Evolutionary conservation across 2,329 filamentous ascomycete species (phyloP).

Genomic region (Penicillium sp.): DNA sequence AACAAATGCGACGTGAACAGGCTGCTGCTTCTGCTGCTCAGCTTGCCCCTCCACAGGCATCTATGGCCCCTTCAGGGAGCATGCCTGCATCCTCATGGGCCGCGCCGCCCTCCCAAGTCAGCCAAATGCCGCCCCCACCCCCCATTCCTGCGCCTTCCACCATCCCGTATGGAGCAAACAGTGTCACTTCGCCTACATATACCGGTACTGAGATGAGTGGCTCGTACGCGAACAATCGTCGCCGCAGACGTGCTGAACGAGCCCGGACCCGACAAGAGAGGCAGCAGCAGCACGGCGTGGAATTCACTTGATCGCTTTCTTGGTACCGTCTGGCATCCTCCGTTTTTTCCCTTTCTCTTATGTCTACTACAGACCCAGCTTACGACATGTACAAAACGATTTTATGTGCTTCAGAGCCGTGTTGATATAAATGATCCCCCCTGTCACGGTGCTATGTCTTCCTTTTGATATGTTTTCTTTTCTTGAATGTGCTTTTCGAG

Average conservation of each 20-base stretch:
- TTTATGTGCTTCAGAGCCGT: conserved; percentile 7
- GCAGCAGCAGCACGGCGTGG: conserved; percentile 46
- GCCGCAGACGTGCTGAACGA: conserved; percentile 55
- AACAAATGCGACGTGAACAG: conserved; percentile 44
- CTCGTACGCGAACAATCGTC: conserved; percentile 55
- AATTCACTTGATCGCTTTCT: conserved; percentile 46
- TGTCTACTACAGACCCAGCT: neutral
- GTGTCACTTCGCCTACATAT: conserved; percentile 45
- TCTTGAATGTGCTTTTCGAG: conserved; percentile 2
- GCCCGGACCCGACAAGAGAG: conserved; percentile 48
- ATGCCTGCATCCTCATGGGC: conserved; percentile 25
- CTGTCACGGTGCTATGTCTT: conserved; percentile 9
- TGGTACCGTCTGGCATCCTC: neutral
- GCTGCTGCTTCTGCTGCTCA: conserved; percentile 31
- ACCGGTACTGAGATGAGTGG: conserved; percentile 51
- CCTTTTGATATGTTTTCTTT: conserved; percentile 6
- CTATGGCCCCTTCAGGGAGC: conserved; percentile 27
- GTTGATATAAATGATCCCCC: conserved; percentile 11
- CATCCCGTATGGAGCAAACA: conserved; percentile 43
- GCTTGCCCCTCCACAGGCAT: conserved; percentile 17
- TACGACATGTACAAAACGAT: conserved; percentile 22
- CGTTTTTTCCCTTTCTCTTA: conserved; percentile 1
- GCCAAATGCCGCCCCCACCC: conserved; percentile 31
- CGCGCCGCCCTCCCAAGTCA: conserved; percentile 27
- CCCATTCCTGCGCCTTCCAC: conserved; percentile 41